Conservation (phyloP, 1,139 yeast species). For the Arxiozyma slooffiae region DNA sequence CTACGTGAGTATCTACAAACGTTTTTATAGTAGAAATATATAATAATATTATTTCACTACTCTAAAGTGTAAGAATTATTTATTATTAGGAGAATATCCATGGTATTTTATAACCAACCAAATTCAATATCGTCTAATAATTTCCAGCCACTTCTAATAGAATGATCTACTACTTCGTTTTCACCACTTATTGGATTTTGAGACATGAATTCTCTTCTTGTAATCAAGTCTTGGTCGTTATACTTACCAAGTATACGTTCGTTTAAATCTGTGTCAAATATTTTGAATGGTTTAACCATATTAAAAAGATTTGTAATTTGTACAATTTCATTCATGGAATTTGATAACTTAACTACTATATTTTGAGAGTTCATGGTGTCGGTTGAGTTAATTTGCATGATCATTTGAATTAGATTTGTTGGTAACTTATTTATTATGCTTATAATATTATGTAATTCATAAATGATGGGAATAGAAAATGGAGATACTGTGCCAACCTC, state of each 20-base stretch:
- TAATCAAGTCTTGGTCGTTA: constrained; percentile 3
- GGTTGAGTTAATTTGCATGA: constrained; percentile 17
- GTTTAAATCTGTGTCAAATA: constrained; percentile 21
- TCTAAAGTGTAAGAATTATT: too few relatives aligned
- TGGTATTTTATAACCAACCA: too few relatives aligned
- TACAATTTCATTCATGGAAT: constrained; percentile 28
- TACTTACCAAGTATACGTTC: constrained; percentile 4
- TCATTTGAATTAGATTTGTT: constrained; percentile 22
- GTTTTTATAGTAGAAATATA: too few relatives aligned
- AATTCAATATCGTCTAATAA: too few relatives aligned
- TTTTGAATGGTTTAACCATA: constrained; percentile 25
- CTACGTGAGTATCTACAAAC: too few relatives aligned
- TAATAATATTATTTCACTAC: too few relatives aligned
- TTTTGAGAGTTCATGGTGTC: constrained; percentile 19
- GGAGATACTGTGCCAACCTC: constrained; percentile 26
- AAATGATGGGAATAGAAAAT: constrained; percentile 22
- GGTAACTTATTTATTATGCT: constrained; percentile 27
- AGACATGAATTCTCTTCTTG: constrained; percentile 7
- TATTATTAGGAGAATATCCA: too few relatives aligned
- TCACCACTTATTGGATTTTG: constrained; percentile 2
- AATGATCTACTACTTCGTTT: constrained; percentile 10
- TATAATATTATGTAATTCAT: constrained; percentile 22
- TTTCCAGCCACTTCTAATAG: too few relatives aligned
- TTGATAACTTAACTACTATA: constrained; percentile 24
- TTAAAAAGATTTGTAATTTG: constrained; percentile 26